Evolutionary conservation across 176 grass and related monocot species (phyloP), one percentile per base, ranked within the genome.

Genomic region (Panicum miliaceum): DNA sequence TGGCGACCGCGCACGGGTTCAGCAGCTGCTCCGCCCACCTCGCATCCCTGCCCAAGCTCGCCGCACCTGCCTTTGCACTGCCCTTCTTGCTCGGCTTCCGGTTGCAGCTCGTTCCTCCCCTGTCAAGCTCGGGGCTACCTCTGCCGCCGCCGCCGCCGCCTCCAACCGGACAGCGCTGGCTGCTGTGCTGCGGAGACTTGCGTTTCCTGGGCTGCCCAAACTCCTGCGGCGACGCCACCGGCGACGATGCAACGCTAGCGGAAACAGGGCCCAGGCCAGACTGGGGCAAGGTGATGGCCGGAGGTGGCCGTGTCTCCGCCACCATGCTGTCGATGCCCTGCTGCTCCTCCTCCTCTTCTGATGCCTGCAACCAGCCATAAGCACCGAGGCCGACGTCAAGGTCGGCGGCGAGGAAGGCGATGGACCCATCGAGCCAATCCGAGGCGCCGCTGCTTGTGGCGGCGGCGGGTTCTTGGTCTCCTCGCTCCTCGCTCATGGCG

Each of bases 1-100:
- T 85, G 57, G 93, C 96, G 4, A 70, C 68, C 40, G 88, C 91
- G 88, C 93, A 99, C 50, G 90, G 91, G 57, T 92, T 92, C 34
- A 99, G 74, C 71, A 99, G 92, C 80, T 99, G 91, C 84, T 99
- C 96, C 19, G 96, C 96, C 96, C 96, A 99, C 87, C 90, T 83
- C 50, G 81, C 76, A 42, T 99, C 91, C 61, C 82, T 68, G 77
- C 84, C 80, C 46, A 68, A 71, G 10, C 60, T 85, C 16, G 51
- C 82, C 1, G 81, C 75, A n/a, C 71, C 35, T 32, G 80, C 84
- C 77, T 85, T 95, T 51, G 50, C 83, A 0, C 86, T 37, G 22
- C 75, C 84, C 71, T 76, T 91, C 75, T 84, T 94, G 14, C 41
- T 20, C 7, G 69, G 45, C 59, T 75, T 84, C 71, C 71, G 45